A percentile compares a stretch with the other conserved stretches of the same genome.
These are phyloP conservation scores for Jamesozyma lodderae DNA, from an alignment of 805 yeast genomes.

Conservation along the genomic window DNA sequence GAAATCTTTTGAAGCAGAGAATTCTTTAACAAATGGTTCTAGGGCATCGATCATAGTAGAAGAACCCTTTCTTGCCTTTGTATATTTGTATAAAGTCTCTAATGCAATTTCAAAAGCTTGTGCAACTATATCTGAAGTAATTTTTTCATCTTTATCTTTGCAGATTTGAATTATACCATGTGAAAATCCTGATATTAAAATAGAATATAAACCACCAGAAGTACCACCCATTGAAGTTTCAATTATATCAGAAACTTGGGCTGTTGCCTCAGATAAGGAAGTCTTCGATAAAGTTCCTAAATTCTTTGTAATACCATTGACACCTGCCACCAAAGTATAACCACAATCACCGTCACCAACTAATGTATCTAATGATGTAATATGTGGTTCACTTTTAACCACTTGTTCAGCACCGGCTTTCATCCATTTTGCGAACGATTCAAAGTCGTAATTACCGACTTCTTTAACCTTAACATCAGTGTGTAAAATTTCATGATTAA, in stretches of 20 bases:
- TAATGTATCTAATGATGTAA: constrained; percentile 74
- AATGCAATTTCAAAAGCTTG: constrained; percentile 49
- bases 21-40: constrained; percentile 71
- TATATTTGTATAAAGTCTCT: constrained; percentile 70
- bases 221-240: constrained; percentile 97
- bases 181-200: constrained; percentile 70
- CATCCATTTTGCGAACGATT: constrained; percentile 31
- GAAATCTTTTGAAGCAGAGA: constrained; percentile 44
- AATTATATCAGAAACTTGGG: constrained; percentile 71
- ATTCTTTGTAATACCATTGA: constrained; percentile 54
- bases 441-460: constrained; percentile 32
- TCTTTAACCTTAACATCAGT: constrained; percentile 28
- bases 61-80: constrained; percentile 83
- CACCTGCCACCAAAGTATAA: constrained; percentile 78
- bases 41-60: constrained; percentile 83
- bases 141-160: constrained; percentile 20
- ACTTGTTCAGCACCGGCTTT: constrained; percentile 43
- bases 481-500: constrained; percentile 24
- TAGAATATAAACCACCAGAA: constrained; percentile 87
- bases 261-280: constrained; percentile 45
- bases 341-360: constrained; percentile 99
- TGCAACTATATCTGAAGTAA: constrained; percentile 34
- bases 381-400: constrained; percentile 65
- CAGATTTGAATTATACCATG: constrained; percentile 34
- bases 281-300: constrained; percentile 36